Base-by-base conservation (phyloP, 768 basidiomycete species). In the Russula olivacea region DNA sequence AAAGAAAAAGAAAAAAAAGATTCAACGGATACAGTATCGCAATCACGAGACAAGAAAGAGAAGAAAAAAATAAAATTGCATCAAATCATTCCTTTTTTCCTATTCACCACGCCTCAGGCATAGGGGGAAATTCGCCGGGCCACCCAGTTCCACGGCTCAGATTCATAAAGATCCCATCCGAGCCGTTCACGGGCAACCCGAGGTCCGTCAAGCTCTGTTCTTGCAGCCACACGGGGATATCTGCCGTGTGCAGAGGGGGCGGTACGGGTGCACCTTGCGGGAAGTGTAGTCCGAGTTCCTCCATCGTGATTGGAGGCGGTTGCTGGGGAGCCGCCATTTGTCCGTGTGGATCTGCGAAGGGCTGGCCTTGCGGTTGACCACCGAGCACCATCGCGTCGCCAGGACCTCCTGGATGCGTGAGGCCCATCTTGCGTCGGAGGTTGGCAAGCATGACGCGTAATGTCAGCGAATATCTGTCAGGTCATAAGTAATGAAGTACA, bases 361-460 rank as follows among this genome's bases (percentile, higher is more conserved):
- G 77, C 41, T 84, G 81, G 1, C 58, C 59, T 28, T 58, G 65
- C 7, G 64, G 64, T 30, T 60, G 63, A 21, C 86, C 79, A 17
- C 74, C 73, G 51, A 86, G 77, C 63, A 88, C 77, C 76, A 85
- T 28, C 76, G 73, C 58, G 40, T 65, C 66, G 28, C 62, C 63
- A 14, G 48, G 63, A 3, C 63, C 61, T n/a, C 54, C 56, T 10
- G 56, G 60, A 48, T 59, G 58, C 19, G 76, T 60, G 34, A 91
- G 77, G 6, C 91, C 91, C 47, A 94, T 82, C 76, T 93, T 96
- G 63, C 93, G 87, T 50, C 92, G 85, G 62, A 96, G 81, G 74
- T 91, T 93, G 54, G 92, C 88, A 56, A 97, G 82, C 93, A 96
- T 95, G 70, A 97, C 88, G 58, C 93, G 88, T 28, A 98, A 78